phyloP scores from a whole-genome alignment of 495 filamentous ascomycete species.

The Hypoxylon rickii region DNA sequence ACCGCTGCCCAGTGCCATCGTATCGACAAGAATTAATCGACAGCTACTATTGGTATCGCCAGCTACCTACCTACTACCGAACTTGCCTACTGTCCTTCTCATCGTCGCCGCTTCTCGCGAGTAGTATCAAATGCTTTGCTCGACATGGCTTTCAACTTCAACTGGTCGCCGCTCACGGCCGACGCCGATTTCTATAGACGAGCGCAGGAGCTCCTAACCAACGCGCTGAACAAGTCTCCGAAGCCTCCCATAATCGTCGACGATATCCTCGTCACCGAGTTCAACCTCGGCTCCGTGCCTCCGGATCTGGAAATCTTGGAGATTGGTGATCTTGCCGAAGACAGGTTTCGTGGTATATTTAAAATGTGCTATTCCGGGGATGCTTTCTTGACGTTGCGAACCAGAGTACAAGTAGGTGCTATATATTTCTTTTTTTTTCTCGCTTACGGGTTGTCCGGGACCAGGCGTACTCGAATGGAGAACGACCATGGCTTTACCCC shows the following conservation, averaged over 20 bases:
- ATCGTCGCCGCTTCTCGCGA: too few species aligned
- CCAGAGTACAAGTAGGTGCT: constrained; percentile 77
- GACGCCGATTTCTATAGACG: constrained; percentile 88
- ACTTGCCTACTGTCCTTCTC: too few species aligned
- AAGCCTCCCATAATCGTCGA: constrained; percentile 99
- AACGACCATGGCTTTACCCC: constrained; percentile 3
- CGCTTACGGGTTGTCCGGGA: not conserved
- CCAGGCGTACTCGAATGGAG: not conserved
- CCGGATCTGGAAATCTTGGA: constrained; percentile 95
- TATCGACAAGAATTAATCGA: too few species aligned
- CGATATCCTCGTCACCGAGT: constrained; percentile 96
- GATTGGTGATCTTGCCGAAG: constrained; percentile 95
- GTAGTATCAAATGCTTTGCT: constrained; percentile 31
- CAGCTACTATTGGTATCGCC: too few species aligned
- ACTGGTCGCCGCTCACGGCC: constrained; percentile 98
- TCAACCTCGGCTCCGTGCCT: constrained; percentile 91
- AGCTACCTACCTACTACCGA: too few species aligned
- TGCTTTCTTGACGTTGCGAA: constrained; percentile 91
- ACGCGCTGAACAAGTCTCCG: constrained; percentile 94
- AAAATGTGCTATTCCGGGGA: constrained; percentile 98
- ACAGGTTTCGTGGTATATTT: constrained; percentile 96
- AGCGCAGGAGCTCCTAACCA: constrained; percentile 91
- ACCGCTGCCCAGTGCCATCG: too few species aligned
- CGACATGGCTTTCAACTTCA: constrained; percentile 99
- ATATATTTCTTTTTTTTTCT: constrained; percentile 15